phyloP scores from a whole-genome alignment of 2,329 filamentous ascomycete species.

The Cercospora beticola region DNA sequence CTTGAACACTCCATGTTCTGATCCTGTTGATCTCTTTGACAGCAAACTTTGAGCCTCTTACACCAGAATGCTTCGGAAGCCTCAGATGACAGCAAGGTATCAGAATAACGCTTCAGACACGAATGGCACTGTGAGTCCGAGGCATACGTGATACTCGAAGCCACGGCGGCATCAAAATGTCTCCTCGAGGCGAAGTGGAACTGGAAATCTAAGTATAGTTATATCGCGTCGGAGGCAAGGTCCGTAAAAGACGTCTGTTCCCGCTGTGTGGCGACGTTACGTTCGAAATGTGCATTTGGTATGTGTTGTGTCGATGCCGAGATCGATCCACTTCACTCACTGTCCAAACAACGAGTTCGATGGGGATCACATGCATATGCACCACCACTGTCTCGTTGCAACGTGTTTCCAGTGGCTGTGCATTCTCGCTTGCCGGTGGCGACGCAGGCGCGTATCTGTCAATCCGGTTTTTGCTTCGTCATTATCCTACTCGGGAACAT shows the following conservation, averaged over 20 bases:
- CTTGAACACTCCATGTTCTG: too few relatives aligned
- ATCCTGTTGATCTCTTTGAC: too few relatives aligned
- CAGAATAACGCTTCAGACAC: too few relatives aligned
- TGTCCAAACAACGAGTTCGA: not conserved
- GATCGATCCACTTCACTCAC: not conserved
- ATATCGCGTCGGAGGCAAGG: too few relatives aligned
- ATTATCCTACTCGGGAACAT: not conserved
- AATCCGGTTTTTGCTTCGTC: not conserved
- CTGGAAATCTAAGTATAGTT: too few relatives aligned
- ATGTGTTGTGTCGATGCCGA: not conserved
- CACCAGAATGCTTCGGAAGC: too few relatives aligned
- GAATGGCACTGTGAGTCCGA: too few relatives aligned
- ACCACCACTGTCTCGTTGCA: not conserved
- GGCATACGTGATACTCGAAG: too few relatives aligned
- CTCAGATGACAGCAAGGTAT: too few relatives aligned
- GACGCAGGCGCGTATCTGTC: not conserved
- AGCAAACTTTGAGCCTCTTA: too few relatives aligned
- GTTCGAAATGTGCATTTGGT: not conserved
- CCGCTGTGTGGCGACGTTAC: not conserved
- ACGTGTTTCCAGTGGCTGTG: not conserved
- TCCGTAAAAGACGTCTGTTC: not conserved
- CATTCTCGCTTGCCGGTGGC: not conserved
- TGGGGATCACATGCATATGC: not conserved
- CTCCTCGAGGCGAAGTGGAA: too few relatives aligned
- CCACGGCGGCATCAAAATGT: too few relatives aligned